These are phyloP conservation scores for Colletotrichum destructivum DNA, from an alignment of 2,329 filamentous ascomycete genomes.

Conservation along the genomic window DNA sequence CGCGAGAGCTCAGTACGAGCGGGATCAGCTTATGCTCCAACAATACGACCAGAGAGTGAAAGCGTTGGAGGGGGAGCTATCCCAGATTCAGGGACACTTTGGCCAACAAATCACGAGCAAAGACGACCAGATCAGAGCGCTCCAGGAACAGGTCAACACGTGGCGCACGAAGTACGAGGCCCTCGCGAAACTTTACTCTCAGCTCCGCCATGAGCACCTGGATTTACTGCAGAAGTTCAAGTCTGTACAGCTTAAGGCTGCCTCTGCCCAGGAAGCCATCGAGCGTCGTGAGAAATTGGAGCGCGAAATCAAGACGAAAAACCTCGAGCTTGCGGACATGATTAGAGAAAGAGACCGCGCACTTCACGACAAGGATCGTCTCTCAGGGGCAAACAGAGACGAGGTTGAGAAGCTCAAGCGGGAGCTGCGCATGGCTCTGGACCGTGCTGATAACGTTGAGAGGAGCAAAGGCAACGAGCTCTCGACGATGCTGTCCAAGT, in stretches of 20 bases:
- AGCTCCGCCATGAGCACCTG: conserved; percentile 93
- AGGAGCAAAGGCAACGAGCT: conserved; percentile 95
- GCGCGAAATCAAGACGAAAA: conserved; percentile 99
- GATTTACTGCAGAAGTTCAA: conserved; percentile 98
- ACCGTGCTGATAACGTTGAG: conserved; percentile 93
- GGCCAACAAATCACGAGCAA: conserved; percentile 89
- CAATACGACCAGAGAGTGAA: conserved; percentile 97
- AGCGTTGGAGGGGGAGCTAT: conserved; percentile 88
- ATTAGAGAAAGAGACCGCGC: conserved; percentile 96
- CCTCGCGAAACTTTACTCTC: conserved; percentile 95
- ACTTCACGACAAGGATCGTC: conserved; percentile 90
- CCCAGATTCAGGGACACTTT: conserved; percentile 85
- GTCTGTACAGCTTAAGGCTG: conserved; percentile 93
- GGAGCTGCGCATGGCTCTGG: conserved; percentile 91
- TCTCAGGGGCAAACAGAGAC: conserved; percentile 89
- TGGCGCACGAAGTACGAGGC: conserved; percentile 98
- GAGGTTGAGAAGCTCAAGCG: conserved; percentile 95
- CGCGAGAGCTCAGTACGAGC: conserved; percentile 94
- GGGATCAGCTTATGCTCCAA: conserved; percentile 96
- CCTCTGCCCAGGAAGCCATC: conserved; percentile 96
- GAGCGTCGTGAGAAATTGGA: conserved; percentile 95
- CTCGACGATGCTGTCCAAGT: conserved; percentile 93
- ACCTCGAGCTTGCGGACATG: conserved; percentile 98
- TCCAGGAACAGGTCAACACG: conserved; percentile 98
- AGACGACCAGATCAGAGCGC: conserved; percentile 91